These are phyloP conservation scores for Colletotrichum acutatum DNA, from an alignment of 2,329 filamentous ascomycete species.

Conservation along the genomic window DNA sequence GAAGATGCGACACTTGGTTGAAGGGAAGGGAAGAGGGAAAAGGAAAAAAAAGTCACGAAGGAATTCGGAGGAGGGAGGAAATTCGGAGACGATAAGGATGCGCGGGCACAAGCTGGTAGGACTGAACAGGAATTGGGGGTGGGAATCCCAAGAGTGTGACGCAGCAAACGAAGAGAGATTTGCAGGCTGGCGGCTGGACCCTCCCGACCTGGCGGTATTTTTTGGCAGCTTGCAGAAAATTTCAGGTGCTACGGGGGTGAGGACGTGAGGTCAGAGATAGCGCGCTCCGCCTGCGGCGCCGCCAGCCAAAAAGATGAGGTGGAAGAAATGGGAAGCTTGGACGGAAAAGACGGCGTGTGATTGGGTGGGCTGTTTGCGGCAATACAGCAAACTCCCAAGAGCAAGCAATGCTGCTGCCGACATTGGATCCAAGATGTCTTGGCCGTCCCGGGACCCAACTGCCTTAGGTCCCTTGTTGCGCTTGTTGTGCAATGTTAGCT, in stretches of 20 bases:
- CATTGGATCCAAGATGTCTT: background rate
- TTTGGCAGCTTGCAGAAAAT: constrained; percentile 31
- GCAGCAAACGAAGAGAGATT: constrained; percentile 26
- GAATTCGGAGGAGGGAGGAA: constrained; percentile 18
- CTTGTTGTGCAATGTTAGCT: too few relatives aligned
- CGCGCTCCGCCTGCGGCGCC: constrained; percentile 19
- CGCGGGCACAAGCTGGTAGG: constrained; percentile 9
- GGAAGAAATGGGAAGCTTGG: constrained; percentile 18
- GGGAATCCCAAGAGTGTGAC: constrained; percentile 19
- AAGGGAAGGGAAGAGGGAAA: constrained; percentile 19
- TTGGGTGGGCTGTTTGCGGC: constrained; percentile 7
- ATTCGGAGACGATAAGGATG: constrained; percentile 35
- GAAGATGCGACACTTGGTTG: constrained; percentile 18
- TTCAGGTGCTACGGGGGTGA: constrained; percentile 35
- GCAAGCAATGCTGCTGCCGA: too few relatives aligned
- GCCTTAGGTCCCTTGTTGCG: background rate
- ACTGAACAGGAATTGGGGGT: background rate
- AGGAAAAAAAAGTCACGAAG: constrained; percentile 3
- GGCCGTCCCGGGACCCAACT: background rate
- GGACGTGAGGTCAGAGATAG: constrained; percentile 35
- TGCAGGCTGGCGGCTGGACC: constrained; percentile 31
- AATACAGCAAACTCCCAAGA: background rate
- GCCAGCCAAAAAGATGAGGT: background rate
- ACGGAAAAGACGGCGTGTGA: background rate
- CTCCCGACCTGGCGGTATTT: constrained; percentile 32